Percentiles rank a stretch among this genome's conserved stretches.
Evolutionary conservation across 1,284 basidiomycete species (phyloP).

Genomic region (Serendipita sp.): DNA sequence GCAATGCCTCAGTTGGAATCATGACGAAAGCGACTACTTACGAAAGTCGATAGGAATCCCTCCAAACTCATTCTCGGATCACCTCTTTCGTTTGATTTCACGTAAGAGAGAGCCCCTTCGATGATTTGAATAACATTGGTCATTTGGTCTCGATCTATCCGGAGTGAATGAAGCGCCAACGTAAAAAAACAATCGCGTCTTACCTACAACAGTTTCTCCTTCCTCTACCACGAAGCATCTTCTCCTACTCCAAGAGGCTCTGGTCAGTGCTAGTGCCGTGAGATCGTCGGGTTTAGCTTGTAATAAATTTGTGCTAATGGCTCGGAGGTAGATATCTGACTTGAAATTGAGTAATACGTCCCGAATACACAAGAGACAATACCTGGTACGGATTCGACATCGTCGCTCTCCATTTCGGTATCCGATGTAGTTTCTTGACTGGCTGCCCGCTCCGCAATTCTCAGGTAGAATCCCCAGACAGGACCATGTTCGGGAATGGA

Average conservation of each 20-base stretch:
- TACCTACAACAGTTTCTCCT: slow-evolving; percentile 1
- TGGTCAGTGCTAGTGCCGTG: slow-evolving; percentile 49
- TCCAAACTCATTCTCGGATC: slow-evolving; percentile 60
- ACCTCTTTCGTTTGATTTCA: slow-evolving; percentile 34
- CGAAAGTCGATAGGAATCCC: slow-evolving; percentile 61
- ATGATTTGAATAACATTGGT: slow-evolving; percentile 38
- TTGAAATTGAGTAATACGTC: slow-evolving; percentile 6
- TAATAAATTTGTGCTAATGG: slow-evolving; percentile 39
- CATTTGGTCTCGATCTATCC: slow-evolving; percentile 33
- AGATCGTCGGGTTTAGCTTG: slow-evolving; percentile 49
- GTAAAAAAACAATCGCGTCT: background rate
- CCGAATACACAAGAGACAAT: slow-evolving; percentile 5
- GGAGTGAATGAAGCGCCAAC: background rate
- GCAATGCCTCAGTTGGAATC: background rate
- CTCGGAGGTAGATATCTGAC: slow-evolving; percentile 43
- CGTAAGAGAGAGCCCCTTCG: slow-evolving; percentile 44
- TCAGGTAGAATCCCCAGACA: slow-evolving; percentile 60
- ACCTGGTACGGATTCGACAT: slow-evolving; percentile 26
- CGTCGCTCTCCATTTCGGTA: slow-evolving; percentile 18
- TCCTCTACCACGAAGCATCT: slow-evolving; percentile 24
- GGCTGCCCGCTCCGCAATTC: slow-evolving; percentile 41
- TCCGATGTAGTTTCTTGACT: slow-evolving; percentile 14
- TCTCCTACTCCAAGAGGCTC: slow-evolving; percentile 36
- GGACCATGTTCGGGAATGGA: slow-evolving; percentile 57
- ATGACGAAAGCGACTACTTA: slow-evolving; percentile 26